Evolutionary conservation across 768 basidiomycete species (phyloP), one percentile per base, ranked within the genome.

Genomic region (Lentinula lateritia): DNA sequence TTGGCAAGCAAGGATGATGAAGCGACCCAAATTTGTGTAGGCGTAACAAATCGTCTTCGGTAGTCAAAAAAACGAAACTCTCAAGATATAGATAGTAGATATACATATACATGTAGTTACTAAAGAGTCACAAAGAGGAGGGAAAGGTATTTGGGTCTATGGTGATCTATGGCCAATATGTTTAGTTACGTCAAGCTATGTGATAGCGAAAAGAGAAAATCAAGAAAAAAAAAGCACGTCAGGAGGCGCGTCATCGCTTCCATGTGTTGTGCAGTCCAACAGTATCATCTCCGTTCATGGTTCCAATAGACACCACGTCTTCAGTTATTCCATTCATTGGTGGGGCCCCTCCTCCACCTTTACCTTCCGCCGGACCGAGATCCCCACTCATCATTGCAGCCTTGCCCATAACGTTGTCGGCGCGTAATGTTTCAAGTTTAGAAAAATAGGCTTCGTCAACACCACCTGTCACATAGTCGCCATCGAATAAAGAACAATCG

Each of bases 401-500:
- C 73, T 87, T 88, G 23, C 75, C 74, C 72, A 93, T 89, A 32
- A 83, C 82, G 68, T 92, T 90, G 69, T 98, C 96, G 41, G 89
- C 88, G 18, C 97, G 83, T 60, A 93, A 69, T 41, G 75, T 77
- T 72, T 98, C 93, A 43, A 99, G 69, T 62, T 85, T 77, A 41
- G 76, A 72, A 52, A 99, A 78, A 75, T 99, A 98, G 50, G 69
- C 80, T 65, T 92, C 89, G 66, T 92, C 87, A 28, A 99, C 90
- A 15, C 90, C 90, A 16, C 97, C 96, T 1, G 96, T 99, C 55
- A 98, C 85, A 71, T 99, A 99, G 71, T 97, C 87, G 50, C 97
- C 97, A 8, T 92, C 93, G 75, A 98, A 99, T 23, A 99, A 96
- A 13, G 96, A 98, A 75, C 96, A 98, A 69, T 99, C 97, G 70